Base-by-base conservation (phyloP, 2,329 filamentous ascomycete genomes). In the Dothistroma pini region DNA sequence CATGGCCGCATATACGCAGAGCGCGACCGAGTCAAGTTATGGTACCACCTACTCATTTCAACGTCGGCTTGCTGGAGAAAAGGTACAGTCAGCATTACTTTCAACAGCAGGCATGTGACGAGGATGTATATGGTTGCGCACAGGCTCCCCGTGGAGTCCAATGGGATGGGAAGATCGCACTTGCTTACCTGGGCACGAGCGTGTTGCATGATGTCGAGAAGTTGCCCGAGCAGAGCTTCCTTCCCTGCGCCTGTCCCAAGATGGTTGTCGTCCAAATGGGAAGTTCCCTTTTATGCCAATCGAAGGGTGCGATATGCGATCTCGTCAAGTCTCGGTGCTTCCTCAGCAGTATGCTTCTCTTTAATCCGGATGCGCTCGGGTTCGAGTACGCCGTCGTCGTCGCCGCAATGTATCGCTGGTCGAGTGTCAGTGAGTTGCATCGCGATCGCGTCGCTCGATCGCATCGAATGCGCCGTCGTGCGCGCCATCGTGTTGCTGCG, bases 171-270 rank as follows among this genome's bases (percentile, higher is more conserved):
- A 59, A 55, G 47, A 57, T 57, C 44, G 49, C 32, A 44, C 75
- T 65, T 72, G 78, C 82, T 81, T 83, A 84, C 82, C 79, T 84
- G 82, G 77, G 79, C 77, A 75, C 77, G 68, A 52, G 73, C 70
- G 66, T 74, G 72, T 67, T 76, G 74, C 75, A 76, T 77, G 32
- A 35, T 48, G 32, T 29, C 34, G 34, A 32, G 44, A 22, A 21
- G 22, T 53, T 11, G 51, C 29, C n/a, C 25, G 22, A 31, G 22
- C 22, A 31, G 31, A 35, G 11, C 51, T 31, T 31, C 22, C 48
- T 25, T 29, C 29, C 48, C 16, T 21, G 31, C 31, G 10, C 14
- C 31, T 53, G 51, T 3, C 31, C 51, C 14, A 35, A n/a, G 10
- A 11, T 29, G 29, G 29, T 51, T 25, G 29, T 51, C 19, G 47